Percentiles rank a stretch among this genome's conserved stretches.
phyloP scores from a whole-genome alignment of 495 filamentous ascomycete species.

The Lophiotrema nucula region DNA sequence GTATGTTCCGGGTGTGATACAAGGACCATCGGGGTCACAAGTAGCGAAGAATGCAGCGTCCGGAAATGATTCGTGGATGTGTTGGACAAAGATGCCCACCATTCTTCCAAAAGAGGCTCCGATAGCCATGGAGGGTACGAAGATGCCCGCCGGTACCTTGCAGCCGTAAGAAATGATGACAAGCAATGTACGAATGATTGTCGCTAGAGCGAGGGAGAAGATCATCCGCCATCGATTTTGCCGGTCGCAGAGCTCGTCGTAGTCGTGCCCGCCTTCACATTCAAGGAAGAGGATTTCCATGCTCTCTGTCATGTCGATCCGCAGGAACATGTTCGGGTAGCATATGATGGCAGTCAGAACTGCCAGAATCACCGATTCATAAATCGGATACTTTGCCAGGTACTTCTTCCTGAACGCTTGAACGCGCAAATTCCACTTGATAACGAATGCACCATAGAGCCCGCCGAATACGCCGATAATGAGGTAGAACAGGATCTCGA shows the following conservation, averaged over 20 bases:
- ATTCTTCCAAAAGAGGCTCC: constrained; percentile 92
- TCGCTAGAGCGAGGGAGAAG: constrained; percentile 74
- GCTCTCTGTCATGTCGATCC: constrained; percentile 98
- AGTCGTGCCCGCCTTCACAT: constrained; percentile 90
- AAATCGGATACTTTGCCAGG: constrained; percentile 75
- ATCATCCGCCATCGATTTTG: constrained; percentile 76
- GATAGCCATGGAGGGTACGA: constrained; percentile 96
- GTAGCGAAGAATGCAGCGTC: constrained; percentile 78
- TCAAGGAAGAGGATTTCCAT: constrained; percentile 98
- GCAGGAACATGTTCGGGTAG: constrained; percentile 92
- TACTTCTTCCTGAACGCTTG: constrained; percentile 96
- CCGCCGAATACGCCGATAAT: constrained; percentile 91
- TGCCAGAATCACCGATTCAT: constrained; percentile 85
- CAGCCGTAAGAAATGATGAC: constrained; percentile 98
- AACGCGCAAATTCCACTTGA: constrained; percentile 93
- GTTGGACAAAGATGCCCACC: constrained; percentile 91
- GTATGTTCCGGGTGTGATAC: constrained; percentile 95
- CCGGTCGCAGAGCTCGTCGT: constrained; percentile 85
- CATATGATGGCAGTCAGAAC: constrained; percentile 83
- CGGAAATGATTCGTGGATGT: constrained; percentile 80
- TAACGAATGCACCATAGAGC: constrained; percentile 93
- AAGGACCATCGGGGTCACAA: constrained; percentile 88
- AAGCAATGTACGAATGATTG: constrained; percentile 73
- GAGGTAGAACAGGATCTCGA: constrained; percentile 90
- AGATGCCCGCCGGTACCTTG: constrained; percentile 96